Evolutionary conservation across 2,329 filamentous ascomycete genomes (phyloP).

Genomic region (Lasiodiplodia sp.): DNA sequence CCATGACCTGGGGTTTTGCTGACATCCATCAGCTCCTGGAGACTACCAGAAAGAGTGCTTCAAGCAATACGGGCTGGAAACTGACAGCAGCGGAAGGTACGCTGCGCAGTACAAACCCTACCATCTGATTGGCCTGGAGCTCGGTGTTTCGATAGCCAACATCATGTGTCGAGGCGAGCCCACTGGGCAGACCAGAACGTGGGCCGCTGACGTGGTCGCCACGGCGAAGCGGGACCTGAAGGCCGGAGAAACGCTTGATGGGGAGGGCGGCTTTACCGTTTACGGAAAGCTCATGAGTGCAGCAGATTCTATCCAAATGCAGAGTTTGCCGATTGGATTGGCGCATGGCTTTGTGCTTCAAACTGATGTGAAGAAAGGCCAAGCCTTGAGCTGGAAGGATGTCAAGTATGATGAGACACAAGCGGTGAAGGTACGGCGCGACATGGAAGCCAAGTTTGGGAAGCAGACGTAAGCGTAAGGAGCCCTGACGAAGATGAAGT

Average conservation of each 20-base stretch:
- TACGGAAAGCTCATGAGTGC: constrained; percentile 55
- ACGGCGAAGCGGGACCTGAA: constrained; percentile 56
- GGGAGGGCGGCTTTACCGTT: constrained; percentile 56
- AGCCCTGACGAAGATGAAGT: too few species aligned
- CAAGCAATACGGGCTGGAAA: constrained; percentile 55
- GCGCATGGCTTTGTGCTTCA: constrained; percentile 54
- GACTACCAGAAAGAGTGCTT: constrained; percentile 55
- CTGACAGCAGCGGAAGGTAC: constrained; percentile 51
- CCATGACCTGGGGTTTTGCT: background rate
- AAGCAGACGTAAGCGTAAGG: background rate
- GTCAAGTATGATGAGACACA: constrained; percentile 53
- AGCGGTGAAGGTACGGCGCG: constrained; percentile 50
- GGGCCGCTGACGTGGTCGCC: constrained; percentile 55
- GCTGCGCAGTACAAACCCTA: constrained; percentile 58
- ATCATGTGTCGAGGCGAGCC: constrained; percentile 58
- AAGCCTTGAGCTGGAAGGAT: constrained; percentile 54
- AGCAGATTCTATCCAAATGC: constrained; percentile 49
- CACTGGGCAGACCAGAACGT: constrained; percentile 54
- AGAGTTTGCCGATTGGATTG: constrained; percentile 54
- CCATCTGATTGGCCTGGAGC: constrained; percentile 57
- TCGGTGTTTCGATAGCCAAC: constrained; percentile 53
- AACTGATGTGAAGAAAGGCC: constrained; percentile 51
- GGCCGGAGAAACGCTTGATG: constrained; percentile 54
- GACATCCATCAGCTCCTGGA: constrained; percentile 39
- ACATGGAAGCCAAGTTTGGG: constrained; percentile 52